Evolutionary conservation across 78 protist genomes (phyloP), one percentile per base, ranked within the genome.

Genomic region (Dictyostelium discoideum): DNA sequence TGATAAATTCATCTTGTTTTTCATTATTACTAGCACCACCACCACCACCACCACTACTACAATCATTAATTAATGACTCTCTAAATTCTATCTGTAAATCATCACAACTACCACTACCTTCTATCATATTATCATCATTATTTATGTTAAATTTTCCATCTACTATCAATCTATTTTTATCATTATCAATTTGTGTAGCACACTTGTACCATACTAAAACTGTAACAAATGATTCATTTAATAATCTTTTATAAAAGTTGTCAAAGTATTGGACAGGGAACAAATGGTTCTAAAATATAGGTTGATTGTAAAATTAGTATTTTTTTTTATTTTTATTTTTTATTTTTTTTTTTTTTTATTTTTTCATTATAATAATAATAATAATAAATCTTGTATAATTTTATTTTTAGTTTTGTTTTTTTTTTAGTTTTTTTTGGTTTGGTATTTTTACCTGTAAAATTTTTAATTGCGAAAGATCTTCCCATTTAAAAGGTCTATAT

Each of bases 231-330:
- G 60, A 26, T 22, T 69, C 57, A 18, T 46, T 44, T 22, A 44
- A 29, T 46, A 89, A 29, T 37, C 84, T 89, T 6, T 50, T 20
- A 50, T 89, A 89, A 72, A 89, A 89, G 44, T 81, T 63, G n/a
- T 46, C 63, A 22, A 77, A 29, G 74, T 89, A 89, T 72, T 89
- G 73, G 20, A 89, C 94, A 8, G 94, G 94, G 29, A 89, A 89
- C 16, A 89, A 78, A 6, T 78, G 60, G n/a, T 63, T 76, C 93
- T 87, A 63, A 39, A 74, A 74, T 54, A 16, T 54, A 10, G 65
- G 65, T 54, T 1, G 16, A 46, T 32, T 4, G 57, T 46, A 46
- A 9, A 46, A 46, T 46, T 46, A 46, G 57, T 46, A 42, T 54
- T 54, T 13, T 13, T 54, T 16, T 16, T 54, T 54, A 16, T 13